Evolutionary conservation across 1,284 basidiomycete genomes (phyloP), one percentile per base, ranked within the genome.

Genomic region (Tylopilus sp.): DNA sequence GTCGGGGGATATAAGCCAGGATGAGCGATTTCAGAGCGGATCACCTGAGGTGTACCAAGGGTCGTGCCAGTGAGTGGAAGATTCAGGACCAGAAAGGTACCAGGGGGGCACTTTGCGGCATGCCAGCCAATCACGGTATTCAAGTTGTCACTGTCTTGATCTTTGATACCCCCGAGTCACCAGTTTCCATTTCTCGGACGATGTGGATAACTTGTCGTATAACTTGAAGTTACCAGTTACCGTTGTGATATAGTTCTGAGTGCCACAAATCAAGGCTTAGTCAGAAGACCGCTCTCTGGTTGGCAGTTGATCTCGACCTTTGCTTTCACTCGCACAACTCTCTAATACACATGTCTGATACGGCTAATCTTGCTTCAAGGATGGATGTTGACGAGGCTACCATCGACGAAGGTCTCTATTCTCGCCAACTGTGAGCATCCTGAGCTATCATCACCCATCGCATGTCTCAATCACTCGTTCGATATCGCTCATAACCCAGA

Each of bases 381-480:
- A 92, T 92, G 90, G 90, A 92, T 59, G 81, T 92, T 60, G 89
- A 92, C 72, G 90, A 92, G 71, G 79, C 85, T 33, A 81, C 86
- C 57, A 91, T 92, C 72, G 89, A 92, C 71, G 93, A 96, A 78
- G 92, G 93, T 55, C 80, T 98, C 45, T 98, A 98, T 77, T 96
- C 94, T 63, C 89, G 94, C 66, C 94, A 98, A 78, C 79, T 98
- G 94, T 95, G 72, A 81, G 92, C 76, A 50, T 54, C 50, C 44
- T 44, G 24, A 49, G 13, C 51, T 45, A 53, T 61, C 57, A 20
- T 37, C n/a, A 29, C 37, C 22, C 37, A 63, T 68, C 56, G 39
- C 32, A 8, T 43, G 36, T 14, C 39, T 28, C 46, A 45, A 53
- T 64, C 52, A 20, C 53, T 53, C 54, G 50, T 50, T 35, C 57